These are phyloP conservation scores for Globisporangium nodosum DNA, from an alignment of 352 stramenopile species.

Conservation along the genomic window DNA sequence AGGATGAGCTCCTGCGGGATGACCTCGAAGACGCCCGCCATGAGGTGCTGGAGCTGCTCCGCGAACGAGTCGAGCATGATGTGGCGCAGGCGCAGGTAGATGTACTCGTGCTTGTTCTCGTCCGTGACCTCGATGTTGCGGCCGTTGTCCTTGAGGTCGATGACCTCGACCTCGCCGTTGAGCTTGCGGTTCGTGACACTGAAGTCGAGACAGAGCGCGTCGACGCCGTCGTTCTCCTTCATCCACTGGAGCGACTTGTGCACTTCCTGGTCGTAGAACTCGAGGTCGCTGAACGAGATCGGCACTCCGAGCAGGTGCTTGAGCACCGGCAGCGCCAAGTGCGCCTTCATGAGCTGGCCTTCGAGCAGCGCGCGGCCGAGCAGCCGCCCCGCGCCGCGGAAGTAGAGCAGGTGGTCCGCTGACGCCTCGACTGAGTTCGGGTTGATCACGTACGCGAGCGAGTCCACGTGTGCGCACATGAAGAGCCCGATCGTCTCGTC, in stretches of 20 bases:
- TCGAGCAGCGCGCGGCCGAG: slow-evolving; percentile 96
- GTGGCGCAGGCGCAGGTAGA: slow-evolving; percentile 94
- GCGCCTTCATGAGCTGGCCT: slow-evolving; percentile 88
- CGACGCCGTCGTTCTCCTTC: slow-evolving; percentile 78
- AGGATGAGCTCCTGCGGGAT: slow-evolving; percentile 88
- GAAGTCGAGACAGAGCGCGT: slow-evolving; percentile 72
- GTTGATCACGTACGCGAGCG: slow-evolving; percentile 78
- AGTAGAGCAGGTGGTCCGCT: slow-evolving; percentile 97
- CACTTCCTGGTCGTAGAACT: slow-evolving; percentile 86
- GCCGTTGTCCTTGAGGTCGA: slow-evolving; percentile 83
- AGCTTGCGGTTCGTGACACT: slow-evolving; percentile 77
- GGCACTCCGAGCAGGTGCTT: slow-evolving; percentile 81
- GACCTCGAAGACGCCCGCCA: slow-evolving; percentile 96
- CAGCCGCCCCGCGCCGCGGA: slow-evolving; percentile 92
- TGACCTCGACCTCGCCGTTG: slow-evolving; percentile 66
- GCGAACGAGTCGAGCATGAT: slow-evolving; percentile 93
- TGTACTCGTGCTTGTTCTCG: slow-evolving; percentile 97
- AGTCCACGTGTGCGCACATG: slow-evolving; percentile 79
- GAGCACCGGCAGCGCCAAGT: slow-evolving; percentile 80
- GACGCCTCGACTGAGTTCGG: slow-evolving; percentile 75
- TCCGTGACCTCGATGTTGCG: slow-evolving; percentile 88
- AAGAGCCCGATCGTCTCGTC: slow-evolving; percentile 86
- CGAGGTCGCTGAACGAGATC: slow-evolving; percentile 87
- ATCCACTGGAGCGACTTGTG: slow-evolving; percentile 83
- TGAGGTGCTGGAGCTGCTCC: slow-evolving; percentile 90